Evolutionary conservation across 1,284 basidiomycete genomes (phyloP).

Genomic region (Sparassis latifolia): DNA sequence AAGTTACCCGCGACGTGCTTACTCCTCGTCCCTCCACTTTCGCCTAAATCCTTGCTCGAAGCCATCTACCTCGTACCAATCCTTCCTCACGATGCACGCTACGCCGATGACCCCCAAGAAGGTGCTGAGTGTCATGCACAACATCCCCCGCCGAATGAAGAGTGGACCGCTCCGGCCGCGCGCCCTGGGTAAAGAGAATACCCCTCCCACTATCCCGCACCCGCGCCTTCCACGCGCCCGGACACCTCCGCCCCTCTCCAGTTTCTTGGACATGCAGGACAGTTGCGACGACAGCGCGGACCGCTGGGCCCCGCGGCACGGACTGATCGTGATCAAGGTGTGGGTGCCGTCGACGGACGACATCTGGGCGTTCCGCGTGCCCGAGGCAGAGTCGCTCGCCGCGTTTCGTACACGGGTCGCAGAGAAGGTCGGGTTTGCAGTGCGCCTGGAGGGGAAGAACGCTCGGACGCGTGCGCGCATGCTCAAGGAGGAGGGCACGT

Average conservation of each 20-base stretch:
- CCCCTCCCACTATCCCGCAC: too few species aligned
- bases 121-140: not conserved
- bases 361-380: constrained; percentile 33
- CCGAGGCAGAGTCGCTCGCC: constrained; percentile 23
- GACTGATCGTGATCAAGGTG: constrained; percentile 34
- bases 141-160: not conserved
- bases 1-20: too few species aligned
- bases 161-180: not conserved
- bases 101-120: not conserved
- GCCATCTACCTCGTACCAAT: too few species aligned
- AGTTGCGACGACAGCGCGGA: constrained; percentile 1
- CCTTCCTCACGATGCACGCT: too few species aligned
- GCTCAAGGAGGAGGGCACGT: constrained; percentile 16
- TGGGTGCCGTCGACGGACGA: constrained; percentile 33
- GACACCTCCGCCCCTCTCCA: too few species aligned
- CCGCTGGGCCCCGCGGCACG: constrained; percentile 28
- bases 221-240: too few species aligned
- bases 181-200: too few species aligned
- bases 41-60: too few species aligned
- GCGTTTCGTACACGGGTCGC: constrained; percentile 27
- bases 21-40: too few species aligned
- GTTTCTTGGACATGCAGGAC: not conserved
- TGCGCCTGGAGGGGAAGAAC: constrained; percentile 19
- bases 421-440: constrained; percentile 30
- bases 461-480: constrained; percentile 9